Conservation (phyloP, 306 rosid genomes). For the Begonia fuchsioides region DNA sequence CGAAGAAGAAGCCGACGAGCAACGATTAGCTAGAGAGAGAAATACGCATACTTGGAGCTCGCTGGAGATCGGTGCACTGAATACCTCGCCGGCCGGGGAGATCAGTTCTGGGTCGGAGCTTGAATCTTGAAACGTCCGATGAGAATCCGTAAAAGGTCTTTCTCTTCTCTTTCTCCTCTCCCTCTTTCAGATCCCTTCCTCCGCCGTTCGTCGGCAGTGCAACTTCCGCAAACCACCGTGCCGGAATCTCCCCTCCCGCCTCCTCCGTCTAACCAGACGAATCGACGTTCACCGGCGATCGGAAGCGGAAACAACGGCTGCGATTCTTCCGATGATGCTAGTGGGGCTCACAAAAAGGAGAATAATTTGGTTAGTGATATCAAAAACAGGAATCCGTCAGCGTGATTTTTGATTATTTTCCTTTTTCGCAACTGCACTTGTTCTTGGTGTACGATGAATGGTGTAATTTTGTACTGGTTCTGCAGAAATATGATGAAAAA, state of each 20-base stretch:
- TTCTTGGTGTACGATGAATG: slow-evolving; percentile 9
- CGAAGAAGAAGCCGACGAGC: slow-evolving; percentile 9
- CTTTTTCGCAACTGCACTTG: slow-evolving; percentile 29
- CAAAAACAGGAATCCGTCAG: neutral
- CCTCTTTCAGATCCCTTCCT: slow-evolving; percentile 69
- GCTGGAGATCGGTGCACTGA: slow-evolving; percentile 7
- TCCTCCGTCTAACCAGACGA: slow-evolving; percentile 34
- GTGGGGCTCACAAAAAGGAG: slow-evolving; percentile 17
- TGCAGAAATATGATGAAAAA: slow-evolving; percentile 13
- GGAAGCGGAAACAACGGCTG: slow-evolving; percentile 14
- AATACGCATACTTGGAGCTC: neutral
- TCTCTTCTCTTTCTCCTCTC: slow-evolving; percentile 33
- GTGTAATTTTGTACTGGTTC: too few species aligned
- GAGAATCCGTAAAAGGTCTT: slow-evolving; percentile 78
- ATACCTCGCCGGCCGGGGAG: neutral
- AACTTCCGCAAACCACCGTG: slow-evolving; percentile 20
- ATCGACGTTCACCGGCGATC: slow-evolving; percentile 23
- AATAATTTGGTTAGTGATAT: slow-evolving; percentile 45
- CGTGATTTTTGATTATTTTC: slow-evolving; percentile 6
- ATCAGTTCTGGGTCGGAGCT: slow-evolving; percentile 16
- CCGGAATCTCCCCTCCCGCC: slow-evolving; percentile 15
- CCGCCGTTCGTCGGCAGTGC: slow-evolving; percentile 46
- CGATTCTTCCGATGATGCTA: slow-evolving; percentile 13
- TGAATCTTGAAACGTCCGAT: slow-evolving; percentile 13
- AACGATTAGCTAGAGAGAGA: slow-evolving; percentile 4